Evolutionary conservation across 305 asterid species (phyloP).

Genomic region (Solanum chacoense): DNA sequence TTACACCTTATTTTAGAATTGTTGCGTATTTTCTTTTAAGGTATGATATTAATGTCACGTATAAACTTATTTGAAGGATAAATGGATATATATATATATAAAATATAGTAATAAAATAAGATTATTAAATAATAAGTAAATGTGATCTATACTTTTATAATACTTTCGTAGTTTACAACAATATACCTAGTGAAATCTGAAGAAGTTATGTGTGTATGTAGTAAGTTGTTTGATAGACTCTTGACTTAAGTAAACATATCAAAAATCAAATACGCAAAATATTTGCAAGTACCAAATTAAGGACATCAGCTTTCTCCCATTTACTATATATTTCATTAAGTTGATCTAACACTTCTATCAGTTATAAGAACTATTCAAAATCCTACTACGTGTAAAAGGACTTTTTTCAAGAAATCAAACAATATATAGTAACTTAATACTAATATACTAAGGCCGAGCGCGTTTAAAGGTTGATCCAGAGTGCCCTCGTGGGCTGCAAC

Average conservation of each 20-base stretch:
- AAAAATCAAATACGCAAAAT: neutral
- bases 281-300: neutral
- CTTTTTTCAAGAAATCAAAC: neutral
- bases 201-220: neutral
- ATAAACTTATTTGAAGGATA: too few species aligned
- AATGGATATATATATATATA: too few species aligned
- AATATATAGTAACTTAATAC: neutral
- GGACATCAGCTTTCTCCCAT: neutral
- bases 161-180: too few species aligned
- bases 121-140: too few species aligned
- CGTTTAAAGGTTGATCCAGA: neutral
- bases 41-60: too few species aligned
- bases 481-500: neutral
- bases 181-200: too few species aligned
- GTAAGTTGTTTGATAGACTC: fast-evolving
- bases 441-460: neutral
- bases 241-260: neutral
- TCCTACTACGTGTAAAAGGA: neutral
- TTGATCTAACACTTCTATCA: neutral
- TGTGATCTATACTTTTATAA: neutral
- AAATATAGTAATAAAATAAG: too few species aligned
- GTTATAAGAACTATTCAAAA: neutral
- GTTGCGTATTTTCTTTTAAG: too few species aligned
- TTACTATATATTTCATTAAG: neutral
- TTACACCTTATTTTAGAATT: too few species aligned